Evolutionary conservation across 2,329 filamentous ascomycete genomes (phyloP), one percentile per base, ranked within the genome.

Genomic region (Ophiostoma tasmaniense): DNA sequence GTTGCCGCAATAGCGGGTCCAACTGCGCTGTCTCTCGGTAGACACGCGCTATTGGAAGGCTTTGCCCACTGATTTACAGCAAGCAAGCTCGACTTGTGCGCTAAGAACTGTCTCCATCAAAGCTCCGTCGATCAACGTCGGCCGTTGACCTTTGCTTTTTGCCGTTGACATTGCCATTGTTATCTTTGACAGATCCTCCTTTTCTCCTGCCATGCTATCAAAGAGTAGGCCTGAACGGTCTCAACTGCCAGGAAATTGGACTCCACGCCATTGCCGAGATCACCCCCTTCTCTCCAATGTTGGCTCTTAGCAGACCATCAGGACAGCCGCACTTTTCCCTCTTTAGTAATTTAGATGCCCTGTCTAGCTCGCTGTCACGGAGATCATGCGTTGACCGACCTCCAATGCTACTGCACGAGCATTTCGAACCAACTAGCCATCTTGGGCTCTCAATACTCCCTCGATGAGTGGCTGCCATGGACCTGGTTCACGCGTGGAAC

Each of bases 1-100:
- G 64, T 55, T 68, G 52, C 59, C 30, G 17, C 39, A 67, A 67
- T 66, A 70, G 66, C 68, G 68, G 68, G 68, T 33, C 66, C 20
- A 62, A 8, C 28, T 62, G 28, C 17, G 59, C 59, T 62, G 30
- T n/a, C 50, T 55, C 4, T 25, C 8, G 11, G 17, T 11, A n/a
- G 14, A 22, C 30, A 35, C 30, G 28, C 61, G 33, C 61, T 64
- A 37, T 22, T 22, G 33, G 11, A 61, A 33, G 50, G 50, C 50
- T 55, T 22, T 25, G 50, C n/a, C 50, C 50, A 25, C n/a, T 55
- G 50, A 13, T 17, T 25, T 55, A 55, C 50, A 25, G 50, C n/a
- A 22, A 3, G 20, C n/a, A 39, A 39, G 37, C 37, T 20, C 30
- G 59, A 62, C 28, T 35, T 64, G 61, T 64, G 61, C 61, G 61